Evolutionary conservation across 179 eudicot genomes (phyloP).

Genomic region (Heliamphora pulchella): DNA sequence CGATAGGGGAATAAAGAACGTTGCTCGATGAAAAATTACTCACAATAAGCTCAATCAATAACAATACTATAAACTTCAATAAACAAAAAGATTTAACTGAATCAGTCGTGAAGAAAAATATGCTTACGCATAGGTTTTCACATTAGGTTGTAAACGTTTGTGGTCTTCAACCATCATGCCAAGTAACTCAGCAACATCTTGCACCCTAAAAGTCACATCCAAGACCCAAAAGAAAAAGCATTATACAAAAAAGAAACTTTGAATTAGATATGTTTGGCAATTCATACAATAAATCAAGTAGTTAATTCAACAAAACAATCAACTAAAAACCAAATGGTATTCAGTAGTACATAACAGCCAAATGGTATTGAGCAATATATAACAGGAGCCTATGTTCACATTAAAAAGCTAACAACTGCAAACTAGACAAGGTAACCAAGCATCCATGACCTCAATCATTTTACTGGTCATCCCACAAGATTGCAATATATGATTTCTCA

Average conservation of each 20-base stretch:
- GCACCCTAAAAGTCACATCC: constrained; percentile 53
- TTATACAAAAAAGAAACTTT: background rate
- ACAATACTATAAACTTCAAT: background rate
- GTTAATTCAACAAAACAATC: background rate
- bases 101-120: background rate
- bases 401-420: background rate
- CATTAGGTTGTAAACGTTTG: constrained; percentile 79
- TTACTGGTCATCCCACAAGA: background rate
- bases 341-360: background rate
- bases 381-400: background rate
- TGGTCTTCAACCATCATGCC: constrained; percentile 97
- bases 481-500: background rate
- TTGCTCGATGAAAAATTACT: too few relatives aligned
- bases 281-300: background rate
- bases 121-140: constrained; percentile 92
- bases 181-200: constrained; percentile 95
- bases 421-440: background rate
- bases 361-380: background rate
- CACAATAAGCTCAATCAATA: background rate
- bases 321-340: too few relatives aligned
- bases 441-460: constrained; percentile 12
- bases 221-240: constrained; percentile 15
- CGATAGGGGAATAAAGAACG: too few relatives aligned
- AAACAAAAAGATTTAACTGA: background rate
- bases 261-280: background rate